Base-by-base conservation (phyloP, 2,329 filamentous ascomycete species). In the Didymella exigua region DNA sequence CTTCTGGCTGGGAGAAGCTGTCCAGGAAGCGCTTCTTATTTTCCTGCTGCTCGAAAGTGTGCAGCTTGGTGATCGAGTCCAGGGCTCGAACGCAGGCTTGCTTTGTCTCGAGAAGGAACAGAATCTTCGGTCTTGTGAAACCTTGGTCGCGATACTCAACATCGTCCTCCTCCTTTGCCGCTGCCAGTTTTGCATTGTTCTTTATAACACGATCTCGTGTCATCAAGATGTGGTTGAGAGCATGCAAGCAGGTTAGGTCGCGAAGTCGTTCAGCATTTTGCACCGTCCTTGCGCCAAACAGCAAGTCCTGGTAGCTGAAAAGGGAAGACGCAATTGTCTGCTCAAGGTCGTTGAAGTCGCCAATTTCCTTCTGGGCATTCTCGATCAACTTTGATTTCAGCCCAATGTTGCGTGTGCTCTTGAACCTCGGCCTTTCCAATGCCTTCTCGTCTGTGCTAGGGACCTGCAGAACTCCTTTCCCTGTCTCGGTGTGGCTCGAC, bases 11-110 rank as follows among this genome's bases (percentile, higher is more conserved):
- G 6, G 87, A 82, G 75, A 93, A 99, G 1, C 85, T 85, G 51
- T 97, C 93, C 31, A 93, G 83, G 68, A 99, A 98, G 0, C 95
- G 86, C 74, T 96, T 95, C 65, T 90, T 89, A 77, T 98, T 96
- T 74, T 98, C 95, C 73, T 96, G 91, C 68, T 97, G 93, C 53
- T 97, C 93, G 0, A 91, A 89, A 56, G 88, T 82, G 75, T 87
- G 90, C 21, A 96, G 77, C 5, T 85, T 82, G 36, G 88, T 87
- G 38, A 99, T 91, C 34, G 84, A 85, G 43, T 96, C 86, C 31
- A 96, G 81, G 64, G 90, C 88, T 44, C 87, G 86, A 24, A 89
- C 89, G 62, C 91, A 96, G 0, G 92, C 88, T 69, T 97, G 88
- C 50, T 93, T 86, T 0, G 95, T 98, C 3, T 95, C 93, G 0